Evolutionary conservation across 2,329 filamentous ascomycete species (phyloP), one percentile per base, ranked within the genome.

Genomic region (Hirsutella thompsonii): DNA sequence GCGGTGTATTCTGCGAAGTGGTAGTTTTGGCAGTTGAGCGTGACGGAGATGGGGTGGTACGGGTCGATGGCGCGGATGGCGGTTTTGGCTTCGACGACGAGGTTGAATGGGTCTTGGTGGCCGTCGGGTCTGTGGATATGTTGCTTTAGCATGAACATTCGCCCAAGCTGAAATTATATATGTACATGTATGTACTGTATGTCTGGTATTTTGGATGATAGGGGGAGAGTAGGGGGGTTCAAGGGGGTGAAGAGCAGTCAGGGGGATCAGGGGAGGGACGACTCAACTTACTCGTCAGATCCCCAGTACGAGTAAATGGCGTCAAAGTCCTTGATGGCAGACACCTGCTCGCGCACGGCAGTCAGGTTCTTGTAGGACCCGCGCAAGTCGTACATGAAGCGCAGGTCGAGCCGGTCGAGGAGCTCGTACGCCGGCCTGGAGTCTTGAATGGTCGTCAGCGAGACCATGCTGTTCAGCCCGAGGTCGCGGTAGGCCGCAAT

Each of bases 1-100:
- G 58, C 52, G 0, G 67, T 60, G 58, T 81, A 80, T 11, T 68
- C 56, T 2, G 57, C 55, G 52, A 75, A 80, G 56, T 77, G 69
- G 57, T 75, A 79, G 56, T 80, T 70, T 41, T 68, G 64, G 61
- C 76, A 80, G 57, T 79, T 80, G 36, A 81, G 64, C 2, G 69
- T 70, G 4, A 79, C 59, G 2, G 69, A 69, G 2, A 76, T 67
- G 0, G 76, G 75, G 56, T 80, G 76, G 55, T 79, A 80, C 0
- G 70, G 71, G 54, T 81, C 76, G 2, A 77, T 54, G 0, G 52
- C 44, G 43, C 62, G 63, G 50, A 78, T 66, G 5, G 63, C 51
- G 28, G 62, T 51, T 49, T 70, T 66, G 0, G 67, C 61, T 18
- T 57, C 46, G 2, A 47, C 44, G 0, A 72, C 65, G 0, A 63